Evolutionary conservation across 2,329 filamentous ascomycete genomes (phyloP).

Genomic region (Rhynchosporium graminicola): DNA sequence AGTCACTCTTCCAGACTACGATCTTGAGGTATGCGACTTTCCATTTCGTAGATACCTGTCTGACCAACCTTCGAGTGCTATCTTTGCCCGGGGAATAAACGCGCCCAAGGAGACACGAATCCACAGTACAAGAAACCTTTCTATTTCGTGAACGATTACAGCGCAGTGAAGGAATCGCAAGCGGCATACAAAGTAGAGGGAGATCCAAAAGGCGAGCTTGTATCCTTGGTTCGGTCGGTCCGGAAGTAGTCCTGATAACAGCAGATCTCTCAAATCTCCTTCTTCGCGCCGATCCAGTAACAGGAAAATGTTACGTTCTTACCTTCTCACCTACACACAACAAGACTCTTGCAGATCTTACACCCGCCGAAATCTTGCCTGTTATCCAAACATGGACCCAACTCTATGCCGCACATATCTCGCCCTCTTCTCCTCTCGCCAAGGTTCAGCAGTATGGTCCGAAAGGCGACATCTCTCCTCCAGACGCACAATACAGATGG

Average conservation of each 20-base stretch:
- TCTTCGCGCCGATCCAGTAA: slow-evolving; percentile 81
- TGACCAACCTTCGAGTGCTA: slow-evolving; percentile 67
- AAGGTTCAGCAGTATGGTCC: slow-evolving; percentile 40
- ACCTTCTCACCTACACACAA: slow-evolving; percentile 92
- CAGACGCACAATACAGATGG: slow-evolving; percentile 81
- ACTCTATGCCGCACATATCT: slow-evolving; percentile 81
- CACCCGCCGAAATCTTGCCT: slow-evolving; percentile 72
- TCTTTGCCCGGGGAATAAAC: slow-evolving; percentile 86
- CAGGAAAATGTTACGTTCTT: slow-evolving; percentile 94
- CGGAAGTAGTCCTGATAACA: neutral
- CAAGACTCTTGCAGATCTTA: slow-evolving; percentile 88
- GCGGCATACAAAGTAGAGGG: slow-evolving; percentile 63
- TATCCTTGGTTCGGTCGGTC: slow-evolving; percentile 15
- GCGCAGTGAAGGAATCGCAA: slow-evolving; percentile 92
- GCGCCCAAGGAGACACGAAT: slow-evolving; percentile 84
- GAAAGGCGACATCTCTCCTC: slow-evolving; percentile 47
- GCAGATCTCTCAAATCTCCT: slow-evolving; percentile 72
- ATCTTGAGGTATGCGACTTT: slow-evolving; percentile 59
- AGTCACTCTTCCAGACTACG: slow-evolving; percentile 74
- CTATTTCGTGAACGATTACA: slow-evolving; percentile 96
- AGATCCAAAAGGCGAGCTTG: slow-evolving; percentile 31
- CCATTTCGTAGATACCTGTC: slow-evolving; percentile 22
- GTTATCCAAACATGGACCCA: slow-evolving; percentile 89
- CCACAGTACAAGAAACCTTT: slow-evolving; percentile 86
- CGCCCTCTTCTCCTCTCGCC: slow-evolving; percentile 66